Evolutionary conservation across 2,329 filamentous ascomycete genomes (phyloP).

Genomic region (Colletotrichum nymphaeae): DNA sequence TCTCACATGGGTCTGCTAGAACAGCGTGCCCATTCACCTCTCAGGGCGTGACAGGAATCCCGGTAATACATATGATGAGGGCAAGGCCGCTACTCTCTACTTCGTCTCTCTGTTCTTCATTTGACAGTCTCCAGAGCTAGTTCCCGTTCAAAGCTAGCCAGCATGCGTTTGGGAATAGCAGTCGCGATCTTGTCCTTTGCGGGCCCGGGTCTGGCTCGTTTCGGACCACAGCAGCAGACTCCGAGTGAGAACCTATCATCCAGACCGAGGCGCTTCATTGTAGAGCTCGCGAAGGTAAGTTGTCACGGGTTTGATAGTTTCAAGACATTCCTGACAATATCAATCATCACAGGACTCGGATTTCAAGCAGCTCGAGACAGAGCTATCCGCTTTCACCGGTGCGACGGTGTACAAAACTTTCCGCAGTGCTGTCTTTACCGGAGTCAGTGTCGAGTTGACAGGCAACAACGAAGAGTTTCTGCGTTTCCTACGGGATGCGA

Average conservation of each 20-base stretch:
- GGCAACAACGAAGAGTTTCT: conserved; percentile 13
- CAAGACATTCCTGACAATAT: not conserved
- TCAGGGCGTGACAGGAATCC: not conserved
- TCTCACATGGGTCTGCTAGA: not conserved
- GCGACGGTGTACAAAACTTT: conserved; percentile 26
- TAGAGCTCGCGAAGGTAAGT: conserved; percentile 24
- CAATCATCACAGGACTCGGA: not conserved
- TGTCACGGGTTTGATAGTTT: rapidly evolving
- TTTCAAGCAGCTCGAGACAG: not conserved
- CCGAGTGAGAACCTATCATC: not conserved
- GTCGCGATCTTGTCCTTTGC: not conserved
- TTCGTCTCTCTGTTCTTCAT: not conserved
- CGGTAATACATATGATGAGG: conserved; percentile 10
- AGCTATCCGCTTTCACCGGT: not conserved
- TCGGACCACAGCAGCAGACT: not conserved
- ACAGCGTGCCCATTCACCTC: not conserved
- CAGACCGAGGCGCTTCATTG: conserved; percentile 23
- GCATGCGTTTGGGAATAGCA: conserved; percentile 3
- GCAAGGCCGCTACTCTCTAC: not conserved
- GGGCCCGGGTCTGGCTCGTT: not conserved
- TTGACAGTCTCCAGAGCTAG: not conserved
- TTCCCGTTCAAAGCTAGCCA: not conserved
- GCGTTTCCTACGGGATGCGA: conserved; percentile 6
- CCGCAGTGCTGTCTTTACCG: conserved; percentile 28
- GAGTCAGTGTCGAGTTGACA: conserved; percentile 26